phyloP scores from a whole-genome alignment of 1,139 yeast genomes.

The Blastobotrys niveus region DNA sequence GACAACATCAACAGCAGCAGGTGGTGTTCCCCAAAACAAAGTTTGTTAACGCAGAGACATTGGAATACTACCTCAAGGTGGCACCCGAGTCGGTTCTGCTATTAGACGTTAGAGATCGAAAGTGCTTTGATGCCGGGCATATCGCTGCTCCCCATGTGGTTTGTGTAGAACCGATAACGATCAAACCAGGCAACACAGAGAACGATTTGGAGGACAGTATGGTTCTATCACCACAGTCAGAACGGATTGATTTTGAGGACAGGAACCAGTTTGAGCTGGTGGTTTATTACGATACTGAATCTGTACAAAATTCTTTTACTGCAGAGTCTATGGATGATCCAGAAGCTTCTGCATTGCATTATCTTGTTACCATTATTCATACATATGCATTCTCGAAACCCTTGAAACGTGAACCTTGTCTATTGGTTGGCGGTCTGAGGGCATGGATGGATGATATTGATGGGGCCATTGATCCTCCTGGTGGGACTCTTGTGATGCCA shows the following conservation, averaged over 20 bases:
- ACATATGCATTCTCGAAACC: conserved; percentile 41
- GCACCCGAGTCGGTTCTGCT: conserved; percentile 39
- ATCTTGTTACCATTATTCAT: conserved; percentile 29
- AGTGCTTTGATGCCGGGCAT: conserved; percentile 55
- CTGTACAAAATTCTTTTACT: conserved; percentile 22
- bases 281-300: conserved; percentile 50
- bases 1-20: conserved; percentile 1
- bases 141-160: conserved; percentile 51
- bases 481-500: conserved; percentile 8
- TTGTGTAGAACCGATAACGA: conserved; percentile 65
- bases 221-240: conserved; percentile 48
- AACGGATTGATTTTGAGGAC: conserved; percentile 45
- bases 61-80: conserved; percentile 25
- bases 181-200: conserved; percentile 46
- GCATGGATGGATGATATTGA: conserved; percentile 42
- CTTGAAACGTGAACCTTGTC: conserved; percentile 47
- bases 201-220: conserved; percentile 56
- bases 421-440: conserved; percentile 50
- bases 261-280: conserved; percentile 55
- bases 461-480: conserved; percentile 17
- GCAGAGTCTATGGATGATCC: conserved; percentile 20
- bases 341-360: conserved; percentile 20
- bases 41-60: conserved; percentile 29
- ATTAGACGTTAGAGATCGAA: conserved; percentile 61
- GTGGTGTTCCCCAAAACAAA: conserved; percentile 30